Percentiles rank a stretch among this genome's conserved stretches.
Conservation (phyloP, 345 rosid species). For the Psidium guajava region DNA sequence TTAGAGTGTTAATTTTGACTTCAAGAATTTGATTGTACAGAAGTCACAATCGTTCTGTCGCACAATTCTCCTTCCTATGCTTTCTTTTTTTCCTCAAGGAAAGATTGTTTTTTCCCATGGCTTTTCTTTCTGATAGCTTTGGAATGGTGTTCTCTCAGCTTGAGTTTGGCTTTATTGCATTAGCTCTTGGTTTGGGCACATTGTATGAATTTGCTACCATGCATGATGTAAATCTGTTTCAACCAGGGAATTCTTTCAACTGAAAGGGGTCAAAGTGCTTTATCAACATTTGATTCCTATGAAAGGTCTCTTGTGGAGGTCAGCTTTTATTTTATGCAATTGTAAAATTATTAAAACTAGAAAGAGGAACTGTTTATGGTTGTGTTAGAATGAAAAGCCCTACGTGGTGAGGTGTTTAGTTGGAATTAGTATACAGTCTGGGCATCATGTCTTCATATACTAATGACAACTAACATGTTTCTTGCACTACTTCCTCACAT, state of each 20-base stretch:
- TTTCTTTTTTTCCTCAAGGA: not conserved
- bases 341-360: not conserved
- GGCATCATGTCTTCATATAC: not conserved
- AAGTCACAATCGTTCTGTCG: not conserved
- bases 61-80: not conserved
- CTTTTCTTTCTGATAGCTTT: not conserved
- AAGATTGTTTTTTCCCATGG: not conserved
- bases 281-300: slow-evolving; percentile 47
- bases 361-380: not conserved
- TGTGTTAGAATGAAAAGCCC: not conserved
- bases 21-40: not conserved
- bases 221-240: not conserved
- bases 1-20: not conserved
- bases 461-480: not conserved
- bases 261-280: slow-evolving; percentile 73
- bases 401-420: not conserved
- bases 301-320: slow-evolving; percentile 87
- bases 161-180: not conserved
- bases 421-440: not conserved
- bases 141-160: not conserved
- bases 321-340: slow-evolving; percentile 5
- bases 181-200: not conserved
- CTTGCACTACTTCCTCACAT: not conserved
- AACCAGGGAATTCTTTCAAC: slow-evolving; percentile 90
- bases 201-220: not conserved